Conservation (phyloP, 1,284 basidiomycete species). For the Moniliophthora roreri region DNA sequence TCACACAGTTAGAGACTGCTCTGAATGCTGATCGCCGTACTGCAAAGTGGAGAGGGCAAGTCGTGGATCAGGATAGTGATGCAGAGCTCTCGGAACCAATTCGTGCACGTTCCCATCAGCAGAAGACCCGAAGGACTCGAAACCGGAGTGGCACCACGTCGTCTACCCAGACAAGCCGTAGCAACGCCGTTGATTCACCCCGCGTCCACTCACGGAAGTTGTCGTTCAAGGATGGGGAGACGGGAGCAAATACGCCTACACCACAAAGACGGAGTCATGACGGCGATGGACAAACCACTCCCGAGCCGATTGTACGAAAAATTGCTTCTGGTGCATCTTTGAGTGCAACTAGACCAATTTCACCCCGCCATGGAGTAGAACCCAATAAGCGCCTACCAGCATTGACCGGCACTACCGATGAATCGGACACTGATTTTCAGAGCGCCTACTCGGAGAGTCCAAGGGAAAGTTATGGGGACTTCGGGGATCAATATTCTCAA, state of each 20-base stretch:
- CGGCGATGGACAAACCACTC: constrained; percentile 23
- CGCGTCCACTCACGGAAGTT: constrained; percentile 10
- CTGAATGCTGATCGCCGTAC: constrained; percentile 55
- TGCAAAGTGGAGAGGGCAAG: constrained; percentile 41
- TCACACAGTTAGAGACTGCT: constrained; percentile 65
- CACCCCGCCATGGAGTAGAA: constrained; percentile 33
- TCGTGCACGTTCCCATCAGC: constrained; percentile 33
- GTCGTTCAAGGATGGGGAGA: neutral
- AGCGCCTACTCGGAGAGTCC: constrained; percentile 79
- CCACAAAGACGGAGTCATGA: constrained; percentile 30
- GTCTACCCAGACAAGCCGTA: constrained; percentile 34
- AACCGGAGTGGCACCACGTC: constrained; percentile 49
- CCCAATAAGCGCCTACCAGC: constrained; percentile 40
- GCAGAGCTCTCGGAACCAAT: constrained; percentile 43
- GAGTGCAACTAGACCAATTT: constrained; percentile 28
- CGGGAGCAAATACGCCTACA: constrained; percentile 35
- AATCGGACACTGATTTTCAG: constrained; percentile 82
- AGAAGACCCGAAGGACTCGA: constrained; percentile 28
- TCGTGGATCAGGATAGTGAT: constrained; percentile 44
- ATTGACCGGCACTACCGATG: constrained; percentile 57
- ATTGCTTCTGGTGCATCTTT: constrained; percentile 33
- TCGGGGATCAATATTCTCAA: constrained; percentile 27
- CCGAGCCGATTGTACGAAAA: constrained; percentile 31
- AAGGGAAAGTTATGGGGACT: constrained; percentile 56
- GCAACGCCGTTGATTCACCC: constrained; percentile 14